Conservation (phyloP, 306 rosid genomes). For the Acacia acuminata region DNA sequence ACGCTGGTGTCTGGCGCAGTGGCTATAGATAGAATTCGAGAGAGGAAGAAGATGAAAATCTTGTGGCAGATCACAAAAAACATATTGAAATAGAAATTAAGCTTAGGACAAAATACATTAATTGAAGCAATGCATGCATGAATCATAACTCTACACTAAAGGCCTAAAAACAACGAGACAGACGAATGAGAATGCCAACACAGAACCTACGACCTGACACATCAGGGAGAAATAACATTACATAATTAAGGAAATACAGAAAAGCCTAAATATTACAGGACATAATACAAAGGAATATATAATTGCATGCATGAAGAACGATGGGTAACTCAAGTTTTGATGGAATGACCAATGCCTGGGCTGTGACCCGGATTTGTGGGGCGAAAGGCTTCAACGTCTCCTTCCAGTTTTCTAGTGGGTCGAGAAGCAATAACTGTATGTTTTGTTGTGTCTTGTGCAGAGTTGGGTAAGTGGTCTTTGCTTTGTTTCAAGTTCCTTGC, state of each 20-base stretch:
- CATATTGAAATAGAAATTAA: not conserved
- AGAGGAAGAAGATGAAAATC: not conserved
- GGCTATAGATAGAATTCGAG: not conserved
- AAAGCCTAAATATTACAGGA: not conserved
- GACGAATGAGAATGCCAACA: not conserved
- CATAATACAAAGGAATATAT: not conserved
- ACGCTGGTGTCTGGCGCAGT: not conserved
- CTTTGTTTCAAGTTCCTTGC: conserved; percentile 51
- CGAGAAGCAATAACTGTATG: not conserved
- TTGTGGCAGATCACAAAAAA: not conserved
- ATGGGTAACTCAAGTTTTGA: conserved; percentile 31
- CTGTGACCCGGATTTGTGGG: conserved; percentile 80
- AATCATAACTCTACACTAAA: not conserved
- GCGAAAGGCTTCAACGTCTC: conserved; percentile 56
- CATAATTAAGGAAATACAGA: not conserved
- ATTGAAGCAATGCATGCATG: conserved; percentile 30
- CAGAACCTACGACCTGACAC: not conserved
- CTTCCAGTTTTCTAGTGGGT: conserved; percentile 25
- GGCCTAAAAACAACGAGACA: not conserved
- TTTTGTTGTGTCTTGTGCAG: not conserved
- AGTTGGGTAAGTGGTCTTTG: conserved; percentile 2
- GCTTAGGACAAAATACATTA: not conserved
- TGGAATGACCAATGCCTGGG: conserved; percentile 82
- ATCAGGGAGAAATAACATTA: not conserved
- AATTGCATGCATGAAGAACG: not conserved